Evolutionary conservation across 805 yeast species (phyloP), one percentile per base, ranked within the genome.

Genomic region (Candida taoyuanica): DNA sequence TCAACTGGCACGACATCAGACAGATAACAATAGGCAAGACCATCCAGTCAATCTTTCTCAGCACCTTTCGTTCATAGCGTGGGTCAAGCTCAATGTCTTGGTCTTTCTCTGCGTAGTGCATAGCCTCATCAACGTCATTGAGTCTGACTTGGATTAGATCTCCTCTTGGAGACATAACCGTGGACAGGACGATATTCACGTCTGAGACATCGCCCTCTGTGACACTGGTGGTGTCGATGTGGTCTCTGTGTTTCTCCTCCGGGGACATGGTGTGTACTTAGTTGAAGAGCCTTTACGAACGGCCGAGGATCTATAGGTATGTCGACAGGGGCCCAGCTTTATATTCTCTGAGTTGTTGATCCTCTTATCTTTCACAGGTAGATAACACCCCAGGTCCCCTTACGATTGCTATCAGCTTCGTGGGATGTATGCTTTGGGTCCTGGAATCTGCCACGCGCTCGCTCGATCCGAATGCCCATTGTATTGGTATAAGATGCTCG

Each of bases 101-200:
- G 7, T 33, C 30, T 5, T 49, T 48, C n/a, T 57, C 38, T 5
- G 62, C 66, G 26, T 53, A 49, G 25, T 48, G 43, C 67, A 65
- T 60, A 19, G 70, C 69, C 27, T 55, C 59, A 44, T 67, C 72
- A 8, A 62, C 70, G 47, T 64, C 68, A 2, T 52, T 57, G 6
- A 62, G 51, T 32, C 33, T 45, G 29, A 63, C 51, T 7, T 55
- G 39, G 15, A 65, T 55, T 14, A 40, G 31, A 18, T 55, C 49
- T 9, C 61, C 60, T 29, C 31, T 28, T 16, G 55, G 55, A 1
- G 59, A 55, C 17, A 48, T 35, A 18, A 55, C 49, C 60, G 69
- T 32, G 17, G 46, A 35, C 18, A 47, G 36, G 3, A 40, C 31
- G 3, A 29, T 14, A 17, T 45, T 39, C 15, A 42, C 17, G 4